Conservation (phyloP, 306 rosid species). For the Trifolium dubium region DNA sequence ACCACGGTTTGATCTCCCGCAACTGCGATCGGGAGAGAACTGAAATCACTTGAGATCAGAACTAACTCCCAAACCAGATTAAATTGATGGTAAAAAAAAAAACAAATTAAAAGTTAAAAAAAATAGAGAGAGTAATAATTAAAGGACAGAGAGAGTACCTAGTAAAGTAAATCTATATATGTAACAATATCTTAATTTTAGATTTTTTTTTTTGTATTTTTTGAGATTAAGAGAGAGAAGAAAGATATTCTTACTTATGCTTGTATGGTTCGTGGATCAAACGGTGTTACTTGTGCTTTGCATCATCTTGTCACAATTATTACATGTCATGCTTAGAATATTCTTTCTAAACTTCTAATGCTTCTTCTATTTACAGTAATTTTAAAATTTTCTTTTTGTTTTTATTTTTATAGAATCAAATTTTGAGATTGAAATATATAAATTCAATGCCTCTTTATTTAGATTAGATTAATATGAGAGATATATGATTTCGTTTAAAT, state of each 20-base stretch:
- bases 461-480: too few relatives aligned
- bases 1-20: too few relatives aligned
- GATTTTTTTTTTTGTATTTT: not conserved
- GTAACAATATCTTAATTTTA: not conserved
- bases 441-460: too few relatives aligned
- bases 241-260: not conserved
- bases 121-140: not conserved
- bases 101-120: not conserved
- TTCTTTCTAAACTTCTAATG: not conserved
- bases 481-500: too few relatives aligned
- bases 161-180: not conserved
- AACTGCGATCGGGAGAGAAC: too few relatives aligned
- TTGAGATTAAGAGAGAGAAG: not conserved
- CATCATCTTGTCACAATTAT: slow-evolving; percentile 2
- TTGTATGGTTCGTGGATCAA: slow-evolving; percentile 3
- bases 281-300: slow-evolving; percentile 1
- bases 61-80: too few relatives aligned
- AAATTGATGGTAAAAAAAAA: too few relatives aligned
- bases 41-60: too few relatives aligned
- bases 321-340: not conserved
- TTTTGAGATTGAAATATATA: too few relatives aligned
- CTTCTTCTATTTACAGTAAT: not conserved
- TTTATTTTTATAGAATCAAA: too few relatives aligned
- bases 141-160: not conserved
- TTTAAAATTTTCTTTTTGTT: too few relatives aligned